Percentiles rank a stretch among this genome's conserved stretches.
Conservation (phyloP, 352 stramenopile genomes). For the Globisporangium polare region DNA sequence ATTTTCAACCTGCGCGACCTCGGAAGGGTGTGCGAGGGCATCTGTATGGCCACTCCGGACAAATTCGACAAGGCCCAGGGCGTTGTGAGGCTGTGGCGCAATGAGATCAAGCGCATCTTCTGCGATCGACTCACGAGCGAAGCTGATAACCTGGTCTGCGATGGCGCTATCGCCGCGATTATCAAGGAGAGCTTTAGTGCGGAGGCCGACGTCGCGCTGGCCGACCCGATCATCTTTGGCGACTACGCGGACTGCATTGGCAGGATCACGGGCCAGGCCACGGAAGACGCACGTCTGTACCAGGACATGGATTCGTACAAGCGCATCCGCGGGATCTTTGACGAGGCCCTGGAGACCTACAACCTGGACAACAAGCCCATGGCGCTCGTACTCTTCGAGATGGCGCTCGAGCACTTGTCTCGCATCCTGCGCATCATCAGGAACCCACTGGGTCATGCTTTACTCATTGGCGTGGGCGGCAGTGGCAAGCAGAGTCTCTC, state of each 20-base stretch:
- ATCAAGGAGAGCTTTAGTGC: slow-evolving; percentile 69
- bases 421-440: slow-evolving; percentile 92
- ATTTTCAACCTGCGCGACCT: slow-evolving; percentile 97
- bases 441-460: slow-evolving; percentile 89
- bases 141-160: slow-evolving; percentile 81
- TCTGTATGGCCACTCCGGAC: slow-evolving; percentile 92
- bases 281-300: slow-evolving; percentile 89
- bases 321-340: slow-evolving; percentile 89
- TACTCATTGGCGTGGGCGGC: slow-evolving; percentile 93
- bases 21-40: slow-evolving; percentile 91
- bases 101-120: slow-evolving; percentile 93
- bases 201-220: slow-evolving; percentile 61
- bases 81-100: slow-evolving; percentile 91
- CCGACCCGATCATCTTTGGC: slow-evolving; percentile 89
- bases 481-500: slow-evolving; percentile 94
- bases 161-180: slow-evolving; percentile 70
- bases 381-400: slow-evolving; percentile 94
- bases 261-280: slow-evolving; percentile 52
- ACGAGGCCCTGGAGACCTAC: slow-evolving; percentile 93
- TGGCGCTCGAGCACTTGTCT: slow-evolving; percentile 93
- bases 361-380: slow-evolving; percentile 95
- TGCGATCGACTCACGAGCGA: slow-evolving; percentile 90
- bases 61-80: slow-evolving; percentile 61
- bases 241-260: slow-evolving; percentile 89
- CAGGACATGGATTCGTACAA: slow-evolving; percentile 92